phyloP scores from a whole-genome alignment of 352 stramenopile genomes.

The Plasmopara halstedii region DNA sequence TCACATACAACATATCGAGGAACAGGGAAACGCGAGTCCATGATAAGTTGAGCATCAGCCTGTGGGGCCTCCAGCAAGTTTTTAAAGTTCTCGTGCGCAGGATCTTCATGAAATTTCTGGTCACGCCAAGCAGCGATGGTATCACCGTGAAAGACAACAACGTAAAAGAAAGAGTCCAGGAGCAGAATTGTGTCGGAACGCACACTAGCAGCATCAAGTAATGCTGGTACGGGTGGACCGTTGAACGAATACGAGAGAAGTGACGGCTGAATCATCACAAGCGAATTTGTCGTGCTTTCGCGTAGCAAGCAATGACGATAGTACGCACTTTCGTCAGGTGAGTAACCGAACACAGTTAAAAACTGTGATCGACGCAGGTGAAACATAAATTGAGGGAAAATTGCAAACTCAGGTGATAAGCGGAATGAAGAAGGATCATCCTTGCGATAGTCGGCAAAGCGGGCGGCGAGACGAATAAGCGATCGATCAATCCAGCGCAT shows the following conservation, averaged over 20 bases:
- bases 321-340: conserved; percentile 97
- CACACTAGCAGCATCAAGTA: conserved; percentile 89
- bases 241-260: conserved; percentile 97
- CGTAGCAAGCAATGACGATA: conserved; percentile 93
- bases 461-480: conserved; percentile 97
- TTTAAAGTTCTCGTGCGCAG: conserved; percentile 97
- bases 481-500: conserved; percentile 93
- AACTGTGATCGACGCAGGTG: conserved; percentile 98
- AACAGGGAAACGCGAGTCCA: conserved; percentile 98
- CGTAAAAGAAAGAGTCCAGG: conserved; percentile 99
- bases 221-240: conserved; percentile 82
- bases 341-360: conserved; percentile 98
- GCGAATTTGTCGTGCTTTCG: conserved; percentile 96
- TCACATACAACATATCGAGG: conserved; percentile 99
- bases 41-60: conserved; percentile 97
- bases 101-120: conserved; percentile 92
- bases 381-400: conserved; percentile 99
- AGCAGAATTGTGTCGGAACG: conserved; percentile 98
- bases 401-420: conserved; percentile 95
- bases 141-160: conserved; percentile 99
- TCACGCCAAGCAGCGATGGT: conserved; percentile 99
- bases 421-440: conserved; percentile 97
- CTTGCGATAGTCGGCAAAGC: conserved; percentile 98
- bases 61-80: conserved; percentile 96
- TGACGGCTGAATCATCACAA: conserved; percentile 99